Conservation (phyloP, 2,329 filamentous ascomycete genomes). For the Exophiala xenobiotica region DNA sequence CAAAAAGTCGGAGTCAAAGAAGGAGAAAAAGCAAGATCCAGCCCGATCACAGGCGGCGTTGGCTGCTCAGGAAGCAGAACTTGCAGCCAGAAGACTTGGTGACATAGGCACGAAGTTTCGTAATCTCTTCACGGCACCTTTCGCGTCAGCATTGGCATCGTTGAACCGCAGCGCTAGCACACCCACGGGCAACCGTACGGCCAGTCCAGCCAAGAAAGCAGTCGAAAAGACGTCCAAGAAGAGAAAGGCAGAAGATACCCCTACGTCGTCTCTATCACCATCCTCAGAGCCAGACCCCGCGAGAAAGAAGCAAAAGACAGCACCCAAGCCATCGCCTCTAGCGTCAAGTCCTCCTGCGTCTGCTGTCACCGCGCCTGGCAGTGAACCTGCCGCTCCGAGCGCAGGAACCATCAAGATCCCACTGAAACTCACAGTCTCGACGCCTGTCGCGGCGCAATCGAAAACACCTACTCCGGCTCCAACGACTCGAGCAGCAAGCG, state of each 20-base stretch:
- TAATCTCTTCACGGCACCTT: slow-evolving; percentile 35
- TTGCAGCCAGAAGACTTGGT: slow-evolving; percentile 39
- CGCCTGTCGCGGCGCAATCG: slow-evolving; percentile 11
- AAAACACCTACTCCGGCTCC: slow-evolving; percentile 26
- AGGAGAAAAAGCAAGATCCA: slow-evolving; percentile 46
- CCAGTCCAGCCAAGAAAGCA: slow-evolving; percentile 30
- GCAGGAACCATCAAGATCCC: slow-evolving; percentile 31
- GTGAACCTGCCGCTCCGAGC: slow-evolving; percentile 23
- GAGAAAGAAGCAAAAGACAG: slow-evolving; percentile 39
- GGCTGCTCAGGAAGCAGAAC: slow-evolving; percentile 39
- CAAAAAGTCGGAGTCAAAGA: slow-evolving; percentile 62
- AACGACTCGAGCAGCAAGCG: slow-evolving; percentile 22
- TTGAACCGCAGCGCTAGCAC: slow-evolving; percentile 31
- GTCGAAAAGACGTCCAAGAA: slow-evolving; percentile 44
- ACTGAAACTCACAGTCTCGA: slow-evolving; percentile 28
- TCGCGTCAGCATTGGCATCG: slow-evolving; percentile 29
- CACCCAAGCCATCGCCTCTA: slow-evolving; percentile 34
- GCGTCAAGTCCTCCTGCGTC: slow-evolving; percentile 39
- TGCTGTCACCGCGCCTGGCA: slow-evolving; percentile 37
- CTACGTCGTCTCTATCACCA: slow-evolving; percentile 33
- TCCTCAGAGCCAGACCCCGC: slow-evolving; percentile 32
- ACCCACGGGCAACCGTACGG: slow-evolving; percentile 24
- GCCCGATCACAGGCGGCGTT: slow-evolving; percentile 50
- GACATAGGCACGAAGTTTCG: slow-evolving; percentile 41
- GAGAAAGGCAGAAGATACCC: slow-evolving; percentile 55